A percentile compares a stretch with the other conserved stretches of the same genome.
phyloP scores from a whole-genome alignment of 1,139 yeast species.

The Saccharomyces hybrid region DNA sequence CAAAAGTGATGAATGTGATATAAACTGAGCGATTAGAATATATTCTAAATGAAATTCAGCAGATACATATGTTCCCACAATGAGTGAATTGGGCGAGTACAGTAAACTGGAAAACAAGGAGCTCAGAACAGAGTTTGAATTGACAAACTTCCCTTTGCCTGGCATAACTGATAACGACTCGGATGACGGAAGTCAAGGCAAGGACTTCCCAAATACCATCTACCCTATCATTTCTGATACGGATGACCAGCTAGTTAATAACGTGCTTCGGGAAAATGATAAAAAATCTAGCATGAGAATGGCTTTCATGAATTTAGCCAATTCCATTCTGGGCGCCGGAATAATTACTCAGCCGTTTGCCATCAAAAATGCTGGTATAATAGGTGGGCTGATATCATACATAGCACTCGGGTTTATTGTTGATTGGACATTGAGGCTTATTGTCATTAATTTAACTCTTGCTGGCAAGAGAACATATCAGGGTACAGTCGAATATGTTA shows the following conservation, averaged over 20 bases:
- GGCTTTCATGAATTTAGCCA: slow-evolving; percentile 98
- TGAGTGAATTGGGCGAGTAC: neutral
- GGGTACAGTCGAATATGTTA: slow-evolving; percentile 74
- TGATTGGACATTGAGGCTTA: slow-evolving; percentile 80
- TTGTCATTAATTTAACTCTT: slow-evolving; percentile 75
- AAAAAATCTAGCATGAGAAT: slow-evolving; percentile 46
- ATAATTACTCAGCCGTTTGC: slow-evolving; percentile 94
- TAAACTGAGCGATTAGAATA: neutral
- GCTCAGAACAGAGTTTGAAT: neutral
- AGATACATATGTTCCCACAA: neutral
- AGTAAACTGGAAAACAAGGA: neutral
- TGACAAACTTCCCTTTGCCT: neutral
- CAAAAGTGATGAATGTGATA: neutral
- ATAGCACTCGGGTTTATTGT: slow-evolving; percentile 57
- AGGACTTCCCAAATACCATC: neutral
- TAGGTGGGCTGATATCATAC: slow-evolving; percentile 64
- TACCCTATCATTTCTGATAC: neutral
- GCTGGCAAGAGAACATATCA: slow-evolving; percentile 76
- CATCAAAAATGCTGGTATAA: slow-evolving; percentile 66
- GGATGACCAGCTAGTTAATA: slow-evolving; percentile 5
- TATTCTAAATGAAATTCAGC: neutral
- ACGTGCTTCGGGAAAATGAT: slow-evolving; percentile 12
- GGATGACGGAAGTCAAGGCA: neutral
- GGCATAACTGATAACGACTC: neutral
- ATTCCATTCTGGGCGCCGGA: slow-evolving; percentile 89